These are phyloP conservation scores for Cochliopodium minus DNA, from an alignment of 208 protist genomes.

Conservation along the genomic window DNA sequence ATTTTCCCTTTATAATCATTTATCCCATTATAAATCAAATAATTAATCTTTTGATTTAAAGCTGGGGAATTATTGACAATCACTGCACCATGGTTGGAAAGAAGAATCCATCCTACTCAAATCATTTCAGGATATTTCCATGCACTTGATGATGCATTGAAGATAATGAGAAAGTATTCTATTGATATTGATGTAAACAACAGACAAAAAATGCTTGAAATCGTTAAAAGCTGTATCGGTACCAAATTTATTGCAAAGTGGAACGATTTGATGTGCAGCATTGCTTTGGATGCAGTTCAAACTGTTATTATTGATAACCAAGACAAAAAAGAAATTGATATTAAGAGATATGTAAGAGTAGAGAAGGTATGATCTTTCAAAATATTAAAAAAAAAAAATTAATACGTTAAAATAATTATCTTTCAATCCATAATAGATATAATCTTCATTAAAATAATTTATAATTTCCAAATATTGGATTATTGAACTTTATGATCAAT, in stretches of 20 bases:
- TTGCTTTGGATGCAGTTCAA: constrained; percentile 92
- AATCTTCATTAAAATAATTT: no score
- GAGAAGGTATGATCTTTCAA: no score
- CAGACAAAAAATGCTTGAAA: constrained; percentile 53
- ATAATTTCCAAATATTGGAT: no score
- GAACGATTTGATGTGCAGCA: constrained; percentile 80
- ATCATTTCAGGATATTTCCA: constrained; percentile 89
- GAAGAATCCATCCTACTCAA: constrained; percentile 86
- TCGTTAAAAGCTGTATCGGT: constrained; percentile 80
- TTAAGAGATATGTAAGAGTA: constrained; percentile 95
- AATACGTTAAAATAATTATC: no score
- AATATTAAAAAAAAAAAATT: no score
- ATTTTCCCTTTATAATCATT: neutral
- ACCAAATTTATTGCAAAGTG: constrained; percentile 96
- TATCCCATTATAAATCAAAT: neutral
- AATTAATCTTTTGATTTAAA: constrained; percentile 16
- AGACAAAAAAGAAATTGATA: constrained; percentile 83
- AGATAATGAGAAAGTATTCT: constrained; percentile 63
- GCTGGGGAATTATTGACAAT: constrained; percentile 92
- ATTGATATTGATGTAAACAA: constrained; percentile 73
- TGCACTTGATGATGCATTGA: constrained; percentile 83
- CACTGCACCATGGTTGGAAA: constrained; percentile 88
- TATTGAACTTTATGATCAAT: no score
- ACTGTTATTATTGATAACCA: constrained; percentile 63
- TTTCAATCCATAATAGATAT: no score